Evolutionary conservation across 2,329 filamentous ascomycete genomes (phyloP).

Genomic region (Scedosporium apiospermum): DNA sequence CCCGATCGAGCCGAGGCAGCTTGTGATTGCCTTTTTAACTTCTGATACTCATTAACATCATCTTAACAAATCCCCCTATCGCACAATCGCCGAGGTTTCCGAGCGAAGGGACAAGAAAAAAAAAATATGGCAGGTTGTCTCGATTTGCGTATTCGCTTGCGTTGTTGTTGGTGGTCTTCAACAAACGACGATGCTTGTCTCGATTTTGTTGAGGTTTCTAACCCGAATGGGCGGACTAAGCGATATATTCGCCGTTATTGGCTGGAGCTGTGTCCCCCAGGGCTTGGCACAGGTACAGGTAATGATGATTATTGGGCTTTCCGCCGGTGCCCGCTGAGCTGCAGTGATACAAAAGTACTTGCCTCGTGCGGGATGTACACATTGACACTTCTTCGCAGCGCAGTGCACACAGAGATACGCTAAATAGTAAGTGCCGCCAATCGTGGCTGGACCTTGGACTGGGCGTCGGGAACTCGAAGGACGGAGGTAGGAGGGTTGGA

Average conservation of each 20-base stretch:
- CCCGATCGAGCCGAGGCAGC: neutral
- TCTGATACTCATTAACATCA: no score
- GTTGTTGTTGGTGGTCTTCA: neutral
- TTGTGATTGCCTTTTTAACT: neutral
- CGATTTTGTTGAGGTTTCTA: constrained; percentile 3
- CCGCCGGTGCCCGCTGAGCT: no score
- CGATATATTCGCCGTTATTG: neutral
- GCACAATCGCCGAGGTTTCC: neutral
- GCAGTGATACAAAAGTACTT: no score
- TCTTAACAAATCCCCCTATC: no score
- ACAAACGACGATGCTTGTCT: neutral
- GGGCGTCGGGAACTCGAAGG: neutral
- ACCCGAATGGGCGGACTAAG: neutral
- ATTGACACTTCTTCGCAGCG: no score
- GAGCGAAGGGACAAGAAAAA: neutral
- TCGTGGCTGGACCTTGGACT: neutral
- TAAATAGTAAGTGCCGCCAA: no score
- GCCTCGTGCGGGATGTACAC: no score
- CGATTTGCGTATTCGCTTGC: neutral
- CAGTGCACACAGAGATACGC: no score
- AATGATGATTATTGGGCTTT: no score
- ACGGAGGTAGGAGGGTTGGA: no score
- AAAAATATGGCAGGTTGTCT: neutral
- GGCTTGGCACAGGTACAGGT: neutral
- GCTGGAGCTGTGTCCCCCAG: neutral